Percentiles rank a stretch among this genome's conserved stretches.
Conservation (phyloP, 2,329 filamentous ascomycete genomes). For the Colletotrichum godetiae region DNA sequence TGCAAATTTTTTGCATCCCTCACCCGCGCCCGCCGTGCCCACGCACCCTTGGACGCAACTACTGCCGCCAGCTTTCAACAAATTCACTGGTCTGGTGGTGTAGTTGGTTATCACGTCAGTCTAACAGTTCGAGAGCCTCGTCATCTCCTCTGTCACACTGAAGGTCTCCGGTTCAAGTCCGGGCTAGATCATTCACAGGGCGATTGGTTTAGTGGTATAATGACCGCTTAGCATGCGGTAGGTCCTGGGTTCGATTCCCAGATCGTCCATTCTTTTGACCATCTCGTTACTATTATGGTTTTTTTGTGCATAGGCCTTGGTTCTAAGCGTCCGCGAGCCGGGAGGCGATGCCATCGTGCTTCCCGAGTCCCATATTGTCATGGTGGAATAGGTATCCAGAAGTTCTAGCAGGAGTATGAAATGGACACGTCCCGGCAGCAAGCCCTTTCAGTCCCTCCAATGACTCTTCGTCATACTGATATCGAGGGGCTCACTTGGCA, state of each 20-base stretch:
- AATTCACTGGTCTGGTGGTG: slow-evolving; percentile 45
- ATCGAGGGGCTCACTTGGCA: background rate
- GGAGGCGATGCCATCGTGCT: too few species aligned
- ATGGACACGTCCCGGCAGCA: too few species aligned
- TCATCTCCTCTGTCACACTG: slow-evolving; percentile 1
- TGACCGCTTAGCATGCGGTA: slow-evolving; percentile 35
- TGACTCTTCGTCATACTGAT: background rate
- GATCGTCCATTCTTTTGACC: slow-evolving; percentile 24
- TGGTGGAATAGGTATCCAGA: too few species aligned
- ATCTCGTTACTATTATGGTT: background rate
- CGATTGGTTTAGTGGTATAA: slow-evolving; percentile 36
- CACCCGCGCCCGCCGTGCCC: background rate
- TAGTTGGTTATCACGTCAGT: slow-evolving; percentile 62
- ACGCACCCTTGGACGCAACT: background rate
- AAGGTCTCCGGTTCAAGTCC: slow-evolving; percentile 36
- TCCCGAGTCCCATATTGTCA: too few species aligned
- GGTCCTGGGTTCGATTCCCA: slow-evolving; percentile 35
- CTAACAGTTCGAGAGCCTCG: slow-evolving; percentile 46
- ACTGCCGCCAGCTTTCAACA: accelerated
- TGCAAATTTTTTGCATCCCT: background rate
- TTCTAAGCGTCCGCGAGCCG: too few species aligned
- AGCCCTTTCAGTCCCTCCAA: background rate
- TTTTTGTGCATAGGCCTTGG: background rate
- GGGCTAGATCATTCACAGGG: slow-evolving; percentile 26
- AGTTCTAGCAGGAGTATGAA: too few species aligned